A percentile compares a stretch with the other conserved stretches of the same genome.
These are phyloP conservation scores for Cercospora berteroae DNA, from an alignment of 2,329 filamentous ascomycete species.

Conservation along the genomic window DNA sequence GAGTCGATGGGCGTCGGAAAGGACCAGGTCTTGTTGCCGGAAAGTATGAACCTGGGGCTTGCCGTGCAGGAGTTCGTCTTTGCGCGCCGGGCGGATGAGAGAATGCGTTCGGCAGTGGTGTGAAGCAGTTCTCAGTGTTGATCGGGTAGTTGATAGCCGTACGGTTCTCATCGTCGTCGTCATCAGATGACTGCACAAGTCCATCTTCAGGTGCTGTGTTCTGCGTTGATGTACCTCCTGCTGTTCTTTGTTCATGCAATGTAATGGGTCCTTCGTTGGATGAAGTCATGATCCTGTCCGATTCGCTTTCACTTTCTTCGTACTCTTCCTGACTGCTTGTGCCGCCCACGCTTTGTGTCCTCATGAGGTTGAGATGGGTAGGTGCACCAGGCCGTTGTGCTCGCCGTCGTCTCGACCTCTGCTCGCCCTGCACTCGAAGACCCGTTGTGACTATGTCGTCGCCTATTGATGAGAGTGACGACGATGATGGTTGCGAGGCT, in stretches of 20 bases:
- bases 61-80: slow-evolving; percentile 50
- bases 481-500: slow-evolving; percentile 87
- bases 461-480: slow-evolving; percentile 77
- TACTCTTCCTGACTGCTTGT: slow-evolving; percentile 88
- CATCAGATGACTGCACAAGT: slow-evolving; percentile 14
- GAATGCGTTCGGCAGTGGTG: slow-evolving; percentile 88
- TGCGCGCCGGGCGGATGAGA: slow-evolving; percentile 70
- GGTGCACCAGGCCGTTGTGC: slow-evolving; percentile 43
- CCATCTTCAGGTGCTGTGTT: slow-evolving; percentile 44
- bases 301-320: slow-evolving; percentile 88
- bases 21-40: slow-evolving; percentile 39
- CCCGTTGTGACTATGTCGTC: slow-evolving; percentile 92
- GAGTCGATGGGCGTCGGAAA: slow-evolving; percentile 24
- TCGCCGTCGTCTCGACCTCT: slow-evolving; percentile 59
- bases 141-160: slow-evolving; percentile 71
- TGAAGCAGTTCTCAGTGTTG: slow-evolving; percentile 60
- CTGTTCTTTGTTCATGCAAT: slow-evolving; percentile 33
- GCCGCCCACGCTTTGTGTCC: slow-evolving; percentile 48
- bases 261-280: slow-evolving; percentile 58
- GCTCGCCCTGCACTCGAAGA: slow-evolving; percentile 68
- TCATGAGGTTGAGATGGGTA: slow-evolving; percentile 43
- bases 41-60: slow-evolving; percentile 48
- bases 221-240: slow-evolving; percentile 12
- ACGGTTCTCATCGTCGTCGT: slow-evolving; percentile 70
- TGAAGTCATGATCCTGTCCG: slow-evolving; percentile 67